Conservation (phyloP, 495 filamentous ascomycete genomes). For the Opeltia flavorubescens region DNA sequence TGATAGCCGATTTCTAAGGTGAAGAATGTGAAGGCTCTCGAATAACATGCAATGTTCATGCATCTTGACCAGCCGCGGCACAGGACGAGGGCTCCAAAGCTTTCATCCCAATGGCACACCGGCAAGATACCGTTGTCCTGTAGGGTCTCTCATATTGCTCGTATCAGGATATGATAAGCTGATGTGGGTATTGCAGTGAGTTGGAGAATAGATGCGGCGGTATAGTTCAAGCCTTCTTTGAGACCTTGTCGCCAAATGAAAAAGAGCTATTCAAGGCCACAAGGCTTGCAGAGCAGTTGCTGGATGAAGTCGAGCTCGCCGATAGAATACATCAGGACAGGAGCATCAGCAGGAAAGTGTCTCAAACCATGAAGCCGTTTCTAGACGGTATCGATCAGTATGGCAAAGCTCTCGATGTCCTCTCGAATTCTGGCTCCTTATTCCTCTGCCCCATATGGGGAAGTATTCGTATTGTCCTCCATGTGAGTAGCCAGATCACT, state of each 20-base stretch:
- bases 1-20: too few relatives aligned
- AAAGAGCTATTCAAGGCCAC: conserved; percentile 1
- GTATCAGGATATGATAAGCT: too few relatives aligned
- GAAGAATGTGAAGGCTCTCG: too few relatives aligned
- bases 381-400: neutral
- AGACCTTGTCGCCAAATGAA: neutral
- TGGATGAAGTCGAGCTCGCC: neutral
- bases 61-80: too few relatives aligned
- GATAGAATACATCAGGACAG: neutral
- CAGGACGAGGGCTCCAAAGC: too few relatives aligned
- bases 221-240: neutral
- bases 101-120: neutral
- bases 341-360: conserved; percentile 1
- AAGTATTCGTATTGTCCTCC: neutral
- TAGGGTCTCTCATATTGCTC: neutral
- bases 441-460: neutral
- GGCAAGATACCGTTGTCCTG: neutral
- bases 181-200: neutral
- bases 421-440: neutral
- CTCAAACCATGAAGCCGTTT: neutral
- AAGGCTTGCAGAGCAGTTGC: neutral
- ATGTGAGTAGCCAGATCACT: neutral
- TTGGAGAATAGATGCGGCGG: neutral
- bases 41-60: too few relatives aligned
- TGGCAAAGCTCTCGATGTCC: neutral